Conservation (phyloP, 768 basidiomycete species). For the Tricholoma terreum region DNA sequence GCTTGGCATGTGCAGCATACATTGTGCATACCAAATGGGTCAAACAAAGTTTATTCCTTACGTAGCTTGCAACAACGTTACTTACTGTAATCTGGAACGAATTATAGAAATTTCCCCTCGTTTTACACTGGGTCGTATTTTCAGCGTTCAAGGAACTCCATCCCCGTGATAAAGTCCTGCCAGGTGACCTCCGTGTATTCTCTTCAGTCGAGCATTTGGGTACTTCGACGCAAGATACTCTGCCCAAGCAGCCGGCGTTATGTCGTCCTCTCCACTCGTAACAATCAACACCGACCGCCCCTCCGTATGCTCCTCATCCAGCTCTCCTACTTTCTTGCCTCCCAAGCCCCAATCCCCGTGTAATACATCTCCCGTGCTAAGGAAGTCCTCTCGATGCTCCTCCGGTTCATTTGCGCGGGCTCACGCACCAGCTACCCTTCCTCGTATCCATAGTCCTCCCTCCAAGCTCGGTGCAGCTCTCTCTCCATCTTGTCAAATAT, state of each 20-base stretch:
- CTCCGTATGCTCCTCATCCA: conserved; percentile 42
- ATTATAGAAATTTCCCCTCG: too few species aligned
- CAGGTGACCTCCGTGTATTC: conserved; percentile 42
- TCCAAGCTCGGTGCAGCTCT: conserved; percentile 37
- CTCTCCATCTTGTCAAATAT: conserved; percentile 33
- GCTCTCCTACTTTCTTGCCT: conserved; percentile 27
- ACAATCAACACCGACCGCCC: conserved; percentile 37
- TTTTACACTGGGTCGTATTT: too few species aligned
- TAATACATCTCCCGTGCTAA: conserved; percentile 29
- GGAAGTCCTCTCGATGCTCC: conserved; percentile 39
- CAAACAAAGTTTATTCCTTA: too few species aligned
- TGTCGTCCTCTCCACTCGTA: conserved; percentile 31
- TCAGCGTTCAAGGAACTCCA: conserved; percentile 16
- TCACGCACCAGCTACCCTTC: conserved; percentile 37
- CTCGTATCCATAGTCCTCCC: conserved; percentile 29
- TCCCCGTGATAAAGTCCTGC: conserved; percentile 33
- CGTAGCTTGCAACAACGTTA: too few species aligned
- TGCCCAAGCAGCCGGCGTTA: conserved; percentile 30
- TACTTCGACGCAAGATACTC: conserved; percentile 38
- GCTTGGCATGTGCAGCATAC: too few species aligned
- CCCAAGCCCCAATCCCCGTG: conserved; percentile 43
- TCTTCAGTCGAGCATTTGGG: conserved; percentile 35
- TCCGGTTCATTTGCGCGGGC: conserved; percentile 34
- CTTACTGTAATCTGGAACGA: too few species aligned
- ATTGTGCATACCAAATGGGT: too few species aligned